These are phyloP conservation scores for Tricholoma terreum DNA, from an alignment of 768 basidiomycete species.

Conservation along the genomic window DNA sequence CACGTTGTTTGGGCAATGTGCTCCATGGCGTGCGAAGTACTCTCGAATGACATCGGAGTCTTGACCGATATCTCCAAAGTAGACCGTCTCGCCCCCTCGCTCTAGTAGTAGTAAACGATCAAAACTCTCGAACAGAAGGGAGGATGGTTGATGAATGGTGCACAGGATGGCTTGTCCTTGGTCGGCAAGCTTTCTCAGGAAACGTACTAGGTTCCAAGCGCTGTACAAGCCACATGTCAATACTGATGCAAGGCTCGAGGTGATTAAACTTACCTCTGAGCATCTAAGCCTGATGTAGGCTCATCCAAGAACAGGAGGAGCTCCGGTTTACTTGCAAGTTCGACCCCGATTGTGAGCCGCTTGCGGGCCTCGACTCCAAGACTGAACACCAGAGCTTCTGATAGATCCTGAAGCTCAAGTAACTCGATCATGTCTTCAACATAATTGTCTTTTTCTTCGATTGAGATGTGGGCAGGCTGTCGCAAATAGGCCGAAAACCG, in stretches of 20 bases:
- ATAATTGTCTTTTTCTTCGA: constrained; percentile 74
- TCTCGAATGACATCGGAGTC: constrained; percentile 65
- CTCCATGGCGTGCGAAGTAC: constrained; percentile 78
- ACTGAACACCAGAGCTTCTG: constrained; percentile 77
- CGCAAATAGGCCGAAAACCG: constrained; percentile 83
- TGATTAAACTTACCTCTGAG: constrained; percentile 34
- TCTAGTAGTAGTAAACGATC: constrained; percentile 69
- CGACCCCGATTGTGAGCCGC: constrained; percentile 88
- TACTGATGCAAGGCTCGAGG: constrained; percentile 22
- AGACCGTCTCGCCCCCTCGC: constrained; percentile 86
- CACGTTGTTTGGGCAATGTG: constrained; percentile 66
- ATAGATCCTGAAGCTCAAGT: constrained; percentile 77
- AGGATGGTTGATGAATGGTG: constrained; percentile 88
- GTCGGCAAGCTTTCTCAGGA: constrained; percentile 79
- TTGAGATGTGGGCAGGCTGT: constrained; percentile 64
- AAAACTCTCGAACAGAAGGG: constrained; percentile 84
- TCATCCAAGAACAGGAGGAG: constrained; percentile 69
- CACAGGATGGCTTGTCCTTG: constrained; percentile 88
- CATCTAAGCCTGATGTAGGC: constrained; percentile 43
- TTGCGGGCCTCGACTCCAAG: constrained; percentile 72
- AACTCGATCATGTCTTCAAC: constrained; percentile 83
- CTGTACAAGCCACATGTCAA: constrained; percentile 26
- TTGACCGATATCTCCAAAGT: constrained; percentile 84
- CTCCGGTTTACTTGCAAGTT: constrained; percentile 84
- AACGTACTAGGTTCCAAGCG: constrained; percentile 80